Evolutionary conservation across 495 filamentous ascomycete species (phyloP).

Genomic region (Aspergillus bertholletiae): DNA sequence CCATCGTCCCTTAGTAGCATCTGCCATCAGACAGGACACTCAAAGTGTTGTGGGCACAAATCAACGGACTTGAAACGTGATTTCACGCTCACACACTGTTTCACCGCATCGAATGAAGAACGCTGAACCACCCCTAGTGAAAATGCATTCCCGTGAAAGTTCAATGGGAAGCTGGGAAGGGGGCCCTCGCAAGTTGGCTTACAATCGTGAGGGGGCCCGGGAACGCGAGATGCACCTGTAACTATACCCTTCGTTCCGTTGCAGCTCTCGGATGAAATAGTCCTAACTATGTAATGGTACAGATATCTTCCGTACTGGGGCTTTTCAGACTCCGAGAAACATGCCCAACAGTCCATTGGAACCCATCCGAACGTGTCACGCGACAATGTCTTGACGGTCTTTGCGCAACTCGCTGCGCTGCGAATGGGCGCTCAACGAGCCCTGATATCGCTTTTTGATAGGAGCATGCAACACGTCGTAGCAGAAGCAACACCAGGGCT

Average conservation of each 20-base stretch:
- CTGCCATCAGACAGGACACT: too few relatives aligned
- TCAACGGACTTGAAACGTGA: too few relatives aligned
- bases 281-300: too few relatives aligned
- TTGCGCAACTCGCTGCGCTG: conserved; percentile 55
- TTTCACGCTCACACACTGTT: too few relatives aligned
- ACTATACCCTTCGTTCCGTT: neutral
- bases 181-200: conserved; percentile 6
- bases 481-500: conserved; percentile 55
- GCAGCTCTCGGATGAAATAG: too few relatives aligned
- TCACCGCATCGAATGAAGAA: too few relatives aligned
- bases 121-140: too few relatives aligned
- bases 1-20: too few relatives aligned
- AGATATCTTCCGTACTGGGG: conserved; percentile 11
- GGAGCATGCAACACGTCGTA: conserved; percentile 48
- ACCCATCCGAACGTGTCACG: conserved; percentile 20
- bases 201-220: conserved; percentile 9
- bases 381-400: conserved; percentile 56
- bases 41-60: too few relatives aligned
- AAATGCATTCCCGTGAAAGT: too few relatives aligned
- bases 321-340: conserved; percentile 1
- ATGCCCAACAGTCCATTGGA: neutral
- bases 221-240: conserved; percentile 12
- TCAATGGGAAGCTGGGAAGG: neutral
- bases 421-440: conserved; percentile 45
- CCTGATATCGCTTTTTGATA: conserved; percentile 53